Percentiles rank a stretch among this genome's conserved stretches.
These are phyloP conservation scores for Escallonia herrerae DNA, from an alignment of 129 eudicot species.

Conservation along the genomic window DNA sequence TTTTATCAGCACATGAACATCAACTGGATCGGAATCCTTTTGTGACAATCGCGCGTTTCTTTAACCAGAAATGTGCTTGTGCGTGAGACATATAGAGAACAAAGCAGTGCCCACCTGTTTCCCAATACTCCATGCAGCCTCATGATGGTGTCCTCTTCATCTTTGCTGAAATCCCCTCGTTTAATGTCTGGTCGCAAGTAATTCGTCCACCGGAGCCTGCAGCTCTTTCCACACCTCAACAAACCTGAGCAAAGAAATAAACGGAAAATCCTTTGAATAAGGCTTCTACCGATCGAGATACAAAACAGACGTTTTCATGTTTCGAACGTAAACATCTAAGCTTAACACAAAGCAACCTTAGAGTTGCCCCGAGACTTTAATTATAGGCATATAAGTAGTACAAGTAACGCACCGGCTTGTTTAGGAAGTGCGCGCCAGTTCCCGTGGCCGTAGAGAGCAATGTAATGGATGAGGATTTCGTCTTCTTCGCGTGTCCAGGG, in stretches of 20 bases:
- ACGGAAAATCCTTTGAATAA: too few species aligned
- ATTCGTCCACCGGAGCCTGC: constrained; percentile 76
- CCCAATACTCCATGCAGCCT: constrained; percentile 50
- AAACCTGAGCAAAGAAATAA: constrained; percentile 25
- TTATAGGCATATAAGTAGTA: neutral
- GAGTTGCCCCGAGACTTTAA: neutral
- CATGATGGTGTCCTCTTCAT: constrained; percentile 67
- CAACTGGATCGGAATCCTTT: too few species aligned
- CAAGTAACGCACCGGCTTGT: constrained; percentile 43
- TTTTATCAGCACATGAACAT: neutral
- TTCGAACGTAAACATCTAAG: too few species aligned
- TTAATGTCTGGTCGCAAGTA: constrained; percentile 61
- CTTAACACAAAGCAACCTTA: neutral
- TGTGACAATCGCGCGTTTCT: too few species aligned
- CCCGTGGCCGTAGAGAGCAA: constrained; percentile 49
- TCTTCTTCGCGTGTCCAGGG: constrained; percentile 81
- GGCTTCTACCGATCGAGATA: too few species aligned
- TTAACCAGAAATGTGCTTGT: too few species aligned
- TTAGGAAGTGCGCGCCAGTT: constrained; percentile 86
- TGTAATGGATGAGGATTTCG: constrained; percentile 34
- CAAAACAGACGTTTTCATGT: too few species aligned
- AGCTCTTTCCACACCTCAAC: constrained; percentile 68
- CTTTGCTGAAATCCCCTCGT: constrained; percentile 50
- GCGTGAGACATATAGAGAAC: too few species aligned
- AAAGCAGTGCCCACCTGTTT: constrained; percentile 38